Evolutionary conservation across 495 filamentous ascomycete genomes (phyloP).

Genomic region (Daldinia vernicosa): DNA sequence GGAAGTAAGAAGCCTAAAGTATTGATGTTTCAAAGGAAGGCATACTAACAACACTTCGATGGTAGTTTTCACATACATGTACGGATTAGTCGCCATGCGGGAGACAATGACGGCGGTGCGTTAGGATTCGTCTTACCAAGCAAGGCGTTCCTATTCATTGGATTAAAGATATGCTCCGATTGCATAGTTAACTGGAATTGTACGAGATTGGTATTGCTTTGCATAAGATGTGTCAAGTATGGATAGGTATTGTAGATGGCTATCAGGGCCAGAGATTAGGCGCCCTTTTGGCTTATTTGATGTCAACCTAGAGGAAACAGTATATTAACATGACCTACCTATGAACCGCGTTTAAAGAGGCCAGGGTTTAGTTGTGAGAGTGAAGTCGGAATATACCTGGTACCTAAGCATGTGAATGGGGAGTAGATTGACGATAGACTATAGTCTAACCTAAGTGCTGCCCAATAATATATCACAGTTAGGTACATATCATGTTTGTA

Average conservation of each 20-base stretch:
- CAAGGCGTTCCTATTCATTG: not conserved
- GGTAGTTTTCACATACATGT: conserved; percentile 54
- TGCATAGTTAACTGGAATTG: not conserved
- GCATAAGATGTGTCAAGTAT: not conserved
- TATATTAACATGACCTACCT: not conserved
- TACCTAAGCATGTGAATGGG: too few relatives aligned
- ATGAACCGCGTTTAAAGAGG: not conserved
- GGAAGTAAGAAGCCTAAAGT: conserved; percentile 38
- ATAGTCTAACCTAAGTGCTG: not conserved
- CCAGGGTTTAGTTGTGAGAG: too few relatives aligned
- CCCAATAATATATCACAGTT: not conserved
- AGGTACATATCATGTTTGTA: not conserved
- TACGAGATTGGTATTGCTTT: not conserved
- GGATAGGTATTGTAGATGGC: not conserved
- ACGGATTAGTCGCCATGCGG: conserved; percentile 56
- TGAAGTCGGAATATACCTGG: too few relatives aligned
- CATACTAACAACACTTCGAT: conserved; percentile 30
- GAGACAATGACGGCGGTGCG: conserved; percentile 54
- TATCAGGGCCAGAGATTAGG: not conserved
- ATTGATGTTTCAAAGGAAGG: not conserved
- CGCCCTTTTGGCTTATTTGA: not conserved
- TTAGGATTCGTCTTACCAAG: conserved; percentile 23
- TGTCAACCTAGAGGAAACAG: not conserved
- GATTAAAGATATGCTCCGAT: not conserved
- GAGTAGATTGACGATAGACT: too few relatives aligned